Evolutionary conservation across 257 asterid species (phyloP).

Genomic region (Avicennia marina): DNA sequence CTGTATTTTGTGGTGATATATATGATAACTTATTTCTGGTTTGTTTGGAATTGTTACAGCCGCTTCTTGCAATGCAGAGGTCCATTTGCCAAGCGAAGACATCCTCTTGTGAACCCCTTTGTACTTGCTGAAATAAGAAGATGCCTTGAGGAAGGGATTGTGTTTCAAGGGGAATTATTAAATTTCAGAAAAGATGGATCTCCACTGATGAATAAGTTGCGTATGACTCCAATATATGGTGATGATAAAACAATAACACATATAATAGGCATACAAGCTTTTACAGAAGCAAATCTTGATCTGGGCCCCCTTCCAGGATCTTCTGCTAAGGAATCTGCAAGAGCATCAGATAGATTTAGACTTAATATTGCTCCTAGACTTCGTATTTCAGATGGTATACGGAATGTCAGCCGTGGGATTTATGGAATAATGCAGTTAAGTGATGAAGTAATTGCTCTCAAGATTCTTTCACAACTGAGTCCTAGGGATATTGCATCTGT

Average conservation of each 20-base stretch:
- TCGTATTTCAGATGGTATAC: slow-evolving; percentile 34
- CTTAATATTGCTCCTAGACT: slow-evolving; percentile 37
- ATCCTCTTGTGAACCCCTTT: slow-evolving; percentile 39
- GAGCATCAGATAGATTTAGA: slow-evolving; percentile 39
- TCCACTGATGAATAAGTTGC: slow-evolving; percentile 43
- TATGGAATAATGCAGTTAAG: slow-evolving; percentile 64
- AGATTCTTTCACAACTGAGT: slow-evolving; percentile 59
- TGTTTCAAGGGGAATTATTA: slow-evolving; percentile 43
- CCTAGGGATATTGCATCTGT: slow-evolving; percentile 83
- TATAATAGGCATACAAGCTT: slow-evolving; percentile 69
- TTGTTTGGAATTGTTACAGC: slow-evolving; percentile 29
- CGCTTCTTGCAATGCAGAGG: slow-evolving; percentile 56
- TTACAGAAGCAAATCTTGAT: slow-evolving; percentile 61
- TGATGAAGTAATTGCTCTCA: slow-evolving; percentile 72
- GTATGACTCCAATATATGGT: slow-evolving; percentile 46
- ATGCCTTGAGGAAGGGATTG: slow-evolving; percentile 39
- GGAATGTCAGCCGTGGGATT: slow-evolving; percentile 40
- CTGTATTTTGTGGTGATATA: not conserved
- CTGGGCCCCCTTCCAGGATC: slow-evolving; percentile 81
- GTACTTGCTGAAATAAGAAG: slow-evolving; percentile 45
- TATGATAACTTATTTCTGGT: slow-evolving; percentile 13
- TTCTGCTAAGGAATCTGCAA: slow-evolving; percentile 48
- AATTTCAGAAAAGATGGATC: slow-evolving; percentile 47
- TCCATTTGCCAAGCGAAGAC: slow-evolving; percentile 53
- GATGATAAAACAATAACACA: slow-evolving; percentile 48